Evolutionary conservation across 352 stramenopile species (phyloP).

Genomic region (Detonula confervacea): DNA sequence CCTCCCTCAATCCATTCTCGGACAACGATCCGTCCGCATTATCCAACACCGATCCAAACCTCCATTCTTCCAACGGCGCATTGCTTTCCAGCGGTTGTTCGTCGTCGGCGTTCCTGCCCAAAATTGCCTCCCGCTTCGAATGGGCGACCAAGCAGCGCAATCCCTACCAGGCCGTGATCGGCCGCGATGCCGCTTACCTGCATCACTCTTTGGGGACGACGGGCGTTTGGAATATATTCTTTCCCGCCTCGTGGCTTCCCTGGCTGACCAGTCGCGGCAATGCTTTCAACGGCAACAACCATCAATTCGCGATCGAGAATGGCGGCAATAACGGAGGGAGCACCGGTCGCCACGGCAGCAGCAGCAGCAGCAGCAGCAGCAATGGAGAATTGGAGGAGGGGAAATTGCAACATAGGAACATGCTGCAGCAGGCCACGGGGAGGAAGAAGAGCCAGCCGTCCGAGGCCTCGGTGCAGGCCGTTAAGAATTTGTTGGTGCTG

Average conservation of each 20-base stretch:
- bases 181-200: constrained; percentile 17
- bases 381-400: neutral
- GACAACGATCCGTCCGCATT: neutral
- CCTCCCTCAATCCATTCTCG: constrained; percentile 17
- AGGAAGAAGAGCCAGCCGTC: constrained; percentile 25
- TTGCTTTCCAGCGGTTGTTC: neutral
- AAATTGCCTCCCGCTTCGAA: constrained; percentile 35
- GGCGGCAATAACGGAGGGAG: too few relatives aligned
- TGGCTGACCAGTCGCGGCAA: neutral
- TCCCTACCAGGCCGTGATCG: constrained; percentile 39
- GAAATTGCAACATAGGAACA: too few relatives aligned
- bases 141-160: constrained; percentile 40
- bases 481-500: constrained; percentile 45
- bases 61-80: neutral
- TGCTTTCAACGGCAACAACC: too few relatives aligned
- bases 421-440: neutral
- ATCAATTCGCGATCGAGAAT: too few relatives aligned
- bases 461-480: constrained; percentile 36
- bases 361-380: neutral
- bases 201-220: constrained; percentile 3
- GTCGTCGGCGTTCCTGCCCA: too few relatives aligned
- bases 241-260: neutral
- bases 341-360: too few relatives aligned
- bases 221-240: neutral
- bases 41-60: neutral